phyloP scores from a whole-genome alignment of 2,329 filamentous ascomycete genomes.

The Botrytis hyacinthi region DNA sequence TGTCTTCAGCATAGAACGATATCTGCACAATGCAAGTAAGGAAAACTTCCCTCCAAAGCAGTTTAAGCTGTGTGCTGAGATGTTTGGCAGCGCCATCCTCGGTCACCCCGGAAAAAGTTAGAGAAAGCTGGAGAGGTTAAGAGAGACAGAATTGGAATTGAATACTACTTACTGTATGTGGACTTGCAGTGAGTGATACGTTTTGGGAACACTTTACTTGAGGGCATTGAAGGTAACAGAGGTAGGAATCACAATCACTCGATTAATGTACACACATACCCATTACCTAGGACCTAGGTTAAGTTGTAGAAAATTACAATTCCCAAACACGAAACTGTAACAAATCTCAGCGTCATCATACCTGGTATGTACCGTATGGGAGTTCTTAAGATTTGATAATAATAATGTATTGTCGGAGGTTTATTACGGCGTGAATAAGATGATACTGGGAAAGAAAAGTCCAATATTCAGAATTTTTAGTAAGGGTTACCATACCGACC shows the following conservation, averaged over 20 bases:
- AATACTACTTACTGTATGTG: background rate
- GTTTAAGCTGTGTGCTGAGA: background rate
- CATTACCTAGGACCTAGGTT: background rate
- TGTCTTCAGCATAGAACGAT: conserved; percentile 5
- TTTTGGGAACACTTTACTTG: background rate
- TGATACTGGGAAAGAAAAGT: background rate
- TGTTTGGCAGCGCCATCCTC: conserved; percentile 12
- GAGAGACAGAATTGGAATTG: background rate
- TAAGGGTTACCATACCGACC: background rate
- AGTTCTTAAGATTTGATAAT: conserved; percentile 2
- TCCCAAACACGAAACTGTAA: background rate
- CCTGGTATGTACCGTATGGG: background rate
- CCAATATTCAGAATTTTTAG: conserved; percentile 1
- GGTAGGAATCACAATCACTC: background rate
- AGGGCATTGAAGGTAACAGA: background rate
- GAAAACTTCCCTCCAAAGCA: background rate
- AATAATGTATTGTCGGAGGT: background rate
- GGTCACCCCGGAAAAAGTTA: conserved; percentile 7
- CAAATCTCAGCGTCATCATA: background rate
- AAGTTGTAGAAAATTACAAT: background rate
- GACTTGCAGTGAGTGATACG: background rate
- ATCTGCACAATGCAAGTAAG: conserved; percentile 9
- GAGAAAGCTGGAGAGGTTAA: background rate
- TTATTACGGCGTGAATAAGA: background rate
- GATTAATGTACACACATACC: background rate